phyloP scores from a whole-genome alignment of 768 basidiomycete species.

The Suillus cothurnatus region DNA sequence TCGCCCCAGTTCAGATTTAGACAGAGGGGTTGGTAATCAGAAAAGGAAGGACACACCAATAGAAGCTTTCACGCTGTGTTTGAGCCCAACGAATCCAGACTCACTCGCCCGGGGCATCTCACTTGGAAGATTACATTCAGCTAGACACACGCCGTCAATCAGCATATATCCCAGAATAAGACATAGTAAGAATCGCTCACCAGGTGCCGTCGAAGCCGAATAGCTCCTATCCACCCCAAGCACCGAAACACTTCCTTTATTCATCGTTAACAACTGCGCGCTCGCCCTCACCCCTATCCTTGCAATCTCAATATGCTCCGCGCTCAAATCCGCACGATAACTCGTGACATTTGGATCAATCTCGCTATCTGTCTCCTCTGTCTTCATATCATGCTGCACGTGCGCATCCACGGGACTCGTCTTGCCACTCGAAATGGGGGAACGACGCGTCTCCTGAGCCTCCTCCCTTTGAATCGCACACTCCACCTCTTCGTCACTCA shows the following conservation, averaged over 20 bases:
- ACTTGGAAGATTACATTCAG: conserved; percentile 27
- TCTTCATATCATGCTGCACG: conserved; percentile 4
- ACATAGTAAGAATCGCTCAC: background rate
- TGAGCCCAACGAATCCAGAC: conserved; percentile 52
- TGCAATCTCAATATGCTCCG: conserved; percentile 32
- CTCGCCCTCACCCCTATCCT: conserved; percentile 29
- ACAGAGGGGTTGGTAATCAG: background rate
- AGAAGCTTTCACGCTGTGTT: conserved; percentile 72
- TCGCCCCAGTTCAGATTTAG: background rate
- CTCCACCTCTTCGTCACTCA: conserved; percentile 29
- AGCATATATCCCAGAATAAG: background rate
- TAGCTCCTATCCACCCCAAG: conserved; percentile 15
- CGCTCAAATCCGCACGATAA: conserved; percentile 24
- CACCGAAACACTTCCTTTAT: conserved; percentile 24
- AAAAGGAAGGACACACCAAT: conserved; percentile 51
- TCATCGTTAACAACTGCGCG: conserved; percentile 29
- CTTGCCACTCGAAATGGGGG: conserved; percentile 14
- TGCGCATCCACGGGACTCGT: conserved; percentile 5
- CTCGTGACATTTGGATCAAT: conserved; percentile 4
- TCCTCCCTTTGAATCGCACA: conserved; percentile 32
- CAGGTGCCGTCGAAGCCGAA: conserved; percentile 15
- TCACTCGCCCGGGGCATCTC: conserved; percentile 32
- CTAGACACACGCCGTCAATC: background rate
- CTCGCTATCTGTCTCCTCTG: conserved; percentile 11
- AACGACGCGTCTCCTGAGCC: conserved; percentile 15